A percentile compares a stretch with the other conserved stretches of the same genome.
phyloP scores from a whole-genome alignment of 208 protist genomes.

The Acanthamoeba sp. region DNA sequence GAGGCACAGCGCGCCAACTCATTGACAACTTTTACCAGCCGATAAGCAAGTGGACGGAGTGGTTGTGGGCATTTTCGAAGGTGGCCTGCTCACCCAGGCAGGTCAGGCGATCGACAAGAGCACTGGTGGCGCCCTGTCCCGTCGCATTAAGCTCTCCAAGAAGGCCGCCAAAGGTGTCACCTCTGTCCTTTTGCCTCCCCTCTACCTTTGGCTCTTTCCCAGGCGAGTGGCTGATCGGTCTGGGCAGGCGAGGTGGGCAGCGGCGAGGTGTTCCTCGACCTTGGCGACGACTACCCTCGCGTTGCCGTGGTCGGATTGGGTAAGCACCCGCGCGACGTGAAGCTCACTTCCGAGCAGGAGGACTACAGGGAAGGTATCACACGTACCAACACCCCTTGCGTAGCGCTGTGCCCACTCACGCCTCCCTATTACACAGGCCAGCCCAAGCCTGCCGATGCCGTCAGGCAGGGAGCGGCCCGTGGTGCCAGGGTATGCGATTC shows the following conservation, averaged over 20 bases:
- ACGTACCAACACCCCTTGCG: background rate
- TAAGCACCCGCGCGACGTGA: conserved; percentile 33
- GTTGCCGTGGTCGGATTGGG: conserved; percentile 35
- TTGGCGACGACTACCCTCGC: background rate
- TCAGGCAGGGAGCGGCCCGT: conserved; percentile 40
- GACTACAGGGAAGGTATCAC: conserved; percentile 38
- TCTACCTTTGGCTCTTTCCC: background rate
- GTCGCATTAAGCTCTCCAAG: conserved; percentile 60
- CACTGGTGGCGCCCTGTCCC: background rate
- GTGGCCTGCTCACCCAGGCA: conserved; percentile 30
- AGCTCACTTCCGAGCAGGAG: background rate
- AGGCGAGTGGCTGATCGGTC: background rate
- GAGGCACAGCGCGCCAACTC: too few relatives aligned
- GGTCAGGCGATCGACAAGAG: conserved; percentile 46
- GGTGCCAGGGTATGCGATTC: background rate
- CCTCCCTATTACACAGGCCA: background rate
- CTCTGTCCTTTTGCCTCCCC: background rate
- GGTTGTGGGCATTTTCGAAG: conserved; percentile 45
- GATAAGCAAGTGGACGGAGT: conserved; percentile 30
- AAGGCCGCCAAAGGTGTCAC: conserved; percentile 22
- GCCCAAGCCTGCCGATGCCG: conserved; percentile 1
- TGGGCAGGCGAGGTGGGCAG: background rate
- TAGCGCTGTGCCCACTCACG: background rate
- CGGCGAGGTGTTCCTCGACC: conserved; percentile 25
- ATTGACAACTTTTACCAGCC: background rate